These are phyloP conservation scores for Xerocomellus amylosporus DNA, from an alignment of 768 basidiomycete genomes.

Conservation along the genomic window DNA sequence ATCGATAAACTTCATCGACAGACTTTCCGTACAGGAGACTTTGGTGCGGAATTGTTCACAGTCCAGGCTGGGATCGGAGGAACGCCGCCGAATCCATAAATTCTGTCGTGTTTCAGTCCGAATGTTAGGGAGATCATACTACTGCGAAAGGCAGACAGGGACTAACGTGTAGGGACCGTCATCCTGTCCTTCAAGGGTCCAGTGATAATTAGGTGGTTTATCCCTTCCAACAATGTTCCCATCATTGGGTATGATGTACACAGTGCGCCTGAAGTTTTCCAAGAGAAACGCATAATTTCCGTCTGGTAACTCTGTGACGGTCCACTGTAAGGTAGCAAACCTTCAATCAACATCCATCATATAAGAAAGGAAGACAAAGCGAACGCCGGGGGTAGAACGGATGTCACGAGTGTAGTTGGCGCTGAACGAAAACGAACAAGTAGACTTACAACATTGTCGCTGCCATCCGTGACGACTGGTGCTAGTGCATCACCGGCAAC, in stretches of 20 bases:
- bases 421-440: not conserved
- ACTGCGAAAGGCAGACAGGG: not conserved
- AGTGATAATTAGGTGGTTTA: not conserved
- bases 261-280: not conserved
- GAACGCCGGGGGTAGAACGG: not conserved
- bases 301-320: not conserved
- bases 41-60: not conserved
- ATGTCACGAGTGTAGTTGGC: not conserved
- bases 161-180: not conserved
- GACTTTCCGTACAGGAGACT: not conserved
- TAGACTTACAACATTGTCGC: not conserved
- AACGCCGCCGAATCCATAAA: not conserved
- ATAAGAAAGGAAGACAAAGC: too few species aligned
- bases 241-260: too few species aligned
- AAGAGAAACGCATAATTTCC: not conserved
- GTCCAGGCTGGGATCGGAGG: not conserved
- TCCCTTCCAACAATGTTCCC: not conserved
- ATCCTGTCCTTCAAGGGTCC: not conserved
- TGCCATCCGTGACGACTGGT: not conserved
- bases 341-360: not conserved
- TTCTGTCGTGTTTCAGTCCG: not conserved
- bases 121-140: not conserved
- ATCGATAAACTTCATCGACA: not conserved
- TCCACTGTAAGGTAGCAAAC: not conserved
- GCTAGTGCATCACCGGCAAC: rapidly evolving